A percentile compares a stretch with the other conserved stretches of the same genome.
Evolutionary conservation across 2,329 filamentous ascomycete species (phyloP).

Genomic region (Xenosphaeropsis pyriputrescens): DNA sequence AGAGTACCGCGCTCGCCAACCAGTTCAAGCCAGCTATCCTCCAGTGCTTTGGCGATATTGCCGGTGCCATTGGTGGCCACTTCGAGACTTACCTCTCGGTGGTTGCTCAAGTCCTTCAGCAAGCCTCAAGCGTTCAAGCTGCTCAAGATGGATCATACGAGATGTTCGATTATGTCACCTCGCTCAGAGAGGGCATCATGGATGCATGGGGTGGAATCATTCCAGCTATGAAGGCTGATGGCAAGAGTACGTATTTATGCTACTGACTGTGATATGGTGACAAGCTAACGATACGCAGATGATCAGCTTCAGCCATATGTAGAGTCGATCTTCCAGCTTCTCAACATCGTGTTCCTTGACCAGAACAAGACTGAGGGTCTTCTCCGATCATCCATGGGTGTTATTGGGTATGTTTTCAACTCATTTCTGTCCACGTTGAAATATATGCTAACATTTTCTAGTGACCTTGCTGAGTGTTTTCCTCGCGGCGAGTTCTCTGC

Average conservation of each 20-base stretch:
- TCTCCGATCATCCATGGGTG: conserved; percentile 90
- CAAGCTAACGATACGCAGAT: conserved; percentile 31
- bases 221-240: conserved; percentile 75
- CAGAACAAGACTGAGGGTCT: conserved; percentile 81
- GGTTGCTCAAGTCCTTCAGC: conserved; percentile 86
- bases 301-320: conserved; percentile 63
- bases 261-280: neutral
- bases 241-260: conserved; percentile 45
- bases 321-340: conserved; percentile 72
- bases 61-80: conserved; percentile 77
- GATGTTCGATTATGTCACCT: conserved; percentile 94
- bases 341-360: conserved; percentile 69
- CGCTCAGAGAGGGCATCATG: conserved; percentile 93
- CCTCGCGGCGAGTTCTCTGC: conserved; percentile 75
- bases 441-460: conserved; percentile 21
- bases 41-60: conserved; percentile 96
- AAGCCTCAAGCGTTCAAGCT: conserved; percentile 72
- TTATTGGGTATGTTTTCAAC: conserved; percentile 62
- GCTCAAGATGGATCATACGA: conserved; percentile 75
- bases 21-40: conserved; percentile 97
- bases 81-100: conserved; percentile 90
- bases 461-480: conserved; percentile 88
- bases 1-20: conserved; percentile 78
- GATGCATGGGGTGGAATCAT: conserved; percentile 98
- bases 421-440: neutral